Conservation (phyloP, 208 protist genomes). For the Trypanosoma brucei region DNA sequence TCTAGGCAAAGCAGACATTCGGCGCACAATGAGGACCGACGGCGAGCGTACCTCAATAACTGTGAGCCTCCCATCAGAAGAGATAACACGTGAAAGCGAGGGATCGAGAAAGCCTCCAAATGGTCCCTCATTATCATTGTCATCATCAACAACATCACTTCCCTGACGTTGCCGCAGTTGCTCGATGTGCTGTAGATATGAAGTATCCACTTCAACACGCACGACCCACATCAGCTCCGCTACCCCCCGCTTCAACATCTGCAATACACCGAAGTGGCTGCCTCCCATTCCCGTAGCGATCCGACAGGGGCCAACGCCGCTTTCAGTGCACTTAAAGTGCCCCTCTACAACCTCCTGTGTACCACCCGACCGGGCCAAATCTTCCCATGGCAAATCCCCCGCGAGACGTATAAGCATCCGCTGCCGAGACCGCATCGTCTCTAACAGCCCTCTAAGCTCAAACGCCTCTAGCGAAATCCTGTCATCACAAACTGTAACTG, state of each 20-base stretch:
- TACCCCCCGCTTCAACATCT: constrained; percentile 42
- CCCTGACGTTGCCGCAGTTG: not conserved
- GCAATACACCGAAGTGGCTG: constrained; percentile 33
- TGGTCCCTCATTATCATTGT: not conserved
- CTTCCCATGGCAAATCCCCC: not conserved
- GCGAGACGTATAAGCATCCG: constrained; percentile 7
- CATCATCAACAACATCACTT: too few species aligned
- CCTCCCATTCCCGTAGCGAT: not conserved
- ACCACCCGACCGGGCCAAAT: not conserved
- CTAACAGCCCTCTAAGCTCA: constrained; percentile 34
- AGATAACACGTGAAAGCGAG: constrained; percentile 25
- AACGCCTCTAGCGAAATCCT: constrained; percentile 38
- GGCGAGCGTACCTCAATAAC: constrained; percentile 51
- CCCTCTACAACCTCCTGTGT: constrained; percentile 7
- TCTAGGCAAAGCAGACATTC: constrained; percentile 40
- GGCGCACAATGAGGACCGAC: constrained; percentile 55
- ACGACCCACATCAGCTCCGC: constrained; percentile 54
- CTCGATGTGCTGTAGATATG: not conserved
- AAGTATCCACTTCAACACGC: constrained; percentile 28
- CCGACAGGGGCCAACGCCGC: constrained; percentile 4
- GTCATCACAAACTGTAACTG: constrained; percentile 51
- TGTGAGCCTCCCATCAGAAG: constrained; percentile 4
- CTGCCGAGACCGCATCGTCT: constrained; percentile 31
- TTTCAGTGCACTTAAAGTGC: constrained; percentile 13
- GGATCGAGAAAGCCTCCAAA: constrained; percentile 45